phyloP scores from a whole-genome alignment of 2,329 filamentous ascomycete species.

The Trichophyton rubrum region DNA sequence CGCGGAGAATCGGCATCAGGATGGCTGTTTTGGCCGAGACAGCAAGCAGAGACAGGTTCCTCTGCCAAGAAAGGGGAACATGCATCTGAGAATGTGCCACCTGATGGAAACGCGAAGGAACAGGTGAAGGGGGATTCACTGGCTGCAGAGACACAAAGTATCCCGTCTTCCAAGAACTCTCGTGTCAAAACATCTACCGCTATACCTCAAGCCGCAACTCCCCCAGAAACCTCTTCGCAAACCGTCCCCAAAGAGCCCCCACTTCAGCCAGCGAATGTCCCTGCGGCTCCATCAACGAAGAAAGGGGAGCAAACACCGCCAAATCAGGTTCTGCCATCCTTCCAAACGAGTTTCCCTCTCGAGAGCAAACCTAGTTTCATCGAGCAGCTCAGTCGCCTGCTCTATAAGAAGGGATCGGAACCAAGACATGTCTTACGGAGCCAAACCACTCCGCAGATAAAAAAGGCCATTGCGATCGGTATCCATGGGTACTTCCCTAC shows the following conservation, averaged over 20 bases:
- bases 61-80: neutral
- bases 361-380: conserved; percentile 50
- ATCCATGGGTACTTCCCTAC: conserved; percentile 91
- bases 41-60: neutral
- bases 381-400: conserved; percentile 38
- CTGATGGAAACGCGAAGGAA: neutral
- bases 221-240: neutral
- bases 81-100: neutral
- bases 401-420: conserved; percentile 43
- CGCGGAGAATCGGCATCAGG: neutral
- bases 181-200: neutral
- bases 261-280: conserved; percentile 13
- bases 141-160: neutral
- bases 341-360: conserved; percentile 35
- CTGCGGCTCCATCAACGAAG: conserved; percentile 9
- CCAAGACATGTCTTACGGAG: conserved; percentile 60
- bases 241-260: neutral
- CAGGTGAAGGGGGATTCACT: neutral
- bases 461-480: conserved; percentile 81
- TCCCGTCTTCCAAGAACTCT: neutral
- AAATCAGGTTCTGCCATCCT: conserved; percentile 38
- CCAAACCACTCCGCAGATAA: conserved; percentile 58
- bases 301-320: conserved; percentile 18
- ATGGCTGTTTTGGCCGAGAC: conserved; percentile 1
- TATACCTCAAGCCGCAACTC: neutral